A percentile compares a stretch with the other conserved stretches of the same genome.
Evolutionary conservation across 2,329 filamentous ascomycete genomes (phyloP).

Genomic region (Phyllosticta citrichinensis): DNA sequence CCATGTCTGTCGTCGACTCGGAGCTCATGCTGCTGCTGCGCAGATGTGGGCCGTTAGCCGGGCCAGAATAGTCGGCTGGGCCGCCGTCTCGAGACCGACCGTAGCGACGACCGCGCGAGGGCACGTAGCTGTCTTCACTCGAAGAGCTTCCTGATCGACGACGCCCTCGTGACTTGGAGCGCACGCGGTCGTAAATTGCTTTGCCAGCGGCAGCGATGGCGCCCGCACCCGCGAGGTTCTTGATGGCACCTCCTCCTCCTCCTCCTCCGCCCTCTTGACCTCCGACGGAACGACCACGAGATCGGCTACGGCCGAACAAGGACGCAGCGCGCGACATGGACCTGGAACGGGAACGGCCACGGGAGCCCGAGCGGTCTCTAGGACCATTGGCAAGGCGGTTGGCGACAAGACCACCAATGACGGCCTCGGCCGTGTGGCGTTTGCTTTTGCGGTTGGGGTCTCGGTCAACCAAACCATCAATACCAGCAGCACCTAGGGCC

Average conservation of each 20-base stretch:
- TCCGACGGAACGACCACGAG: constrained; percentile 41
- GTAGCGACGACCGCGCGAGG: constrained; percentile 35
- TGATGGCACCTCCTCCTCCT: constrained; percentile 35
- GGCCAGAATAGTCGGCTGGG: not conserved
- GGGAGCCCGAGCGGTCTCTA: constrained; percentile 55
- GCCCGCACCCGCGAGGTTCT: constrained; percentile 39
- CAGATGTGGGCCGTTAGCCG: not conserved
- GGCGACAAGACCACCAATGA: constrained; percentile 77
- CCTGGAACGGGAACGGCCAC: constrained; percentile 32
- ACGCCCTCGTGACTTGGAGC: constrained; percentile 39
- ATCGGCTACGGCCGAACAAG: constrained; percentile 35
- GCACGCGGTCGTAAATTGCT: constrained; percentile 44
- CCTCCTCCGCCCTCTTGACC: constrained; percentile 28
- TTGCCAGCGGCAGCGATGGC: constrained; percentile 42
- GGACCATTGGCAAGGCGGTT: constrained; percentile 80
- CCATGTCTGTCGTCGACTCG: constrained; percentile 52
- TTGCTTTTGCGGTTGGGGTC: constrained; percentile 66
- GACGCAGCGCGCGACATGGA: constrained; percentile 57
- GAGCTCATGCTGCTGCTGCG: constrained; percentile 35
- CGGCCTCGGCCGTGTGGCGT: constrained; percentile 74
- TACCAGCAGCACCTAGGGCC: constrained; percentile 72
- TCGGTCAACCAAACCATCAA: constrained; percentile 63
- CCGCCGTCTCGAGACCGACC: constrained; percentile 2
- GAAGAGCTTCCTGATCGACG: constrained; percentile 35
- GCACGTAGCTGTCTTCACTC: constrained; percentile 43